Base-by-base conservation (phyloP, 148 eudicot genomes). In the Diospyros lotus region DNA sequence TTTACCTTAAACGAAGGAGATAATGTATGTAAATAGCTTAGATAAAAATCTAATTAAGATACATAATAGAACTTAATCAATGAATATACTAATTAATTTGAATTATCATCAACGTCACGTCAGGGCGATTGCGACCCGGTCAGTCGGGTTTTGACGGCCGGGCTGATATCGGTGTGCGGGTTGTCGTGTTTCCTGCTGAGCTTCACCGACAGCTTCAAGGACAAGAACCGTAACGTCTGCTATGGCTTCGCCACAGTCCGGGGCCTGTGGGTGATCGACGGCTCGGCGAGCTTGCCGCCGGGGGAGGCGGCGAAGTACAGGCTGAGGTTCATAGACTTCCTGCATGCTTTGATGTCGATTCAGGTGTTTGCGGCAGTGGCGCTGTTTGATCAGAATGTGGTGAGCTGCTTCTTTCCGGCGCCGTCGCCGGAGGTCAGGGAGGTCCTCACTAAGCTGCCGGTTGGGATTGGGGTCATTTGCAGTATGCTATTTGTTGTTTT, bases 181-280 rank as follows among this genome's bases (percentile, higher is more conserved):
- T 3, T 87, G n/a, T 89, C 93, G 3, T 82, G 86, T 58, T 65
- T 91, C 39, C 69, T 89, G 4, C 81, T 86, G 46, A 83, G 89
- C 82, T 91, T 93, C 84, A 86, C 93, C 0, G 92, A 93, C 63
- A 89, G 93, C 78, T 83, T 89, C 81, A 91, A 80, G 79, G 93
- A 86, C 73, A 80, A 82, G 4, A 81, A 84, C 6, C 92, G 91
- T 0, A 78, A 81, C 17, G 65, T 87, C 4, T 84, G 73, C 51
- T 85, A 93, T 51, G 93, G 92, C 5, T 86, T 93, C 14, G 92
- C 89, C 71, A 91, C 91, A 0, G n/a, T 59, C 52, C 73, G 55
- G 0, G 96, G 98, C 41, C 58, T 93, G 52, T 91, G 98, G 96
- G 82, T 87, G 52, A 85, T 93, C 3, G 98, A 91, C 60, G 98